phyloP scores from a whole-genome alignment of 371 early-diverging fungal genomes.

The Rhizopus microsporus region DNA sequence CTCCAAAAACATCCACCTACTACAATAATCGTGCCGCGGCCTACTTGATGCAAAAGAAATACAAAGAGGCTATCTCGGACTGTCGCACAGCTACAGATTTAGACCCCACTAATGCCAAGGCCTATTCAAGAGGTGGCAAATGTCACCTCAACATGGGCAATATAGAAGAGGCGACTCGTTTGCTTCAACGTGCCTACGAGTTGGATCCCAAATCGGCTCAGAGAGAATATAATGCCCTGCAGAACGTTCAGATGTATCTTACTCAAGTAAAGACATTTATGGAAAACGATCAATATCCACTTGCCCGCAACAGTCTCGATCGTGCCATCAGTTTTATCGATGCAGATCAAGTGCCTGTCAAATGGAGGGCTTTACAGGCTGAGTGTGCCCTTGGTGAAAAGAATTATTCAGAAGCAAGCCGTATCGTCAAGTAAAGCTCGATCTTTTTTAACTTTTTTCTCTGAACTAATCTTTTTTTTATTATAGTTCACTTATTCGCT shows the following conservation, averaged over 20 bases:
- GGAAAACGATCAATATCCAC: conserved; percentile 56
- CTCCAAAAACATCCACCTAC: conserved; percentile 66
- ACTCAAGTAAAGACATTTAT: conserved; percentile 58
- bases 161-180: conserved; percentile 52
- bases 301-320: conserved; percentile 67
- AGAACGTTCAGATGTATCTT: conserved; percentile 57
- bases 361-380: conserved; percentile 75
- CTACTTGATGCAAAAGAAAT: conserved; percentile 69
- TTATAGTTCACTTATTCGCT: conserved; percentile 54
- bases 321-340: conserved; percentile 65
- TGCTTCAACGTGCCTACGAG: conserved; percentile 44
- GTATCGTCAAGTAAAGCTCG: conserved; percentile 51
- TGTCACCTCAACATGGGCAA: conserved; percentile 71
- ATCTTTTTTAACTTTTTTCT: neutral
- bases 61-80: conserved; percentile 68
- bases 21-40: conserved; percentile 86
- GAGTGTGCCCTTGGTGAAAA: conserved; percentile 71
- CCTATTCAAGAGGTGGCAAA: conserved; percentile 72
- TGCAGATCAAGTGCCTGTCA: conserved; percentile 51
- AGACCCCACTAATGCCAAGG: conserved; percentile 71
- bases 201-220: conserved; percentile 51
- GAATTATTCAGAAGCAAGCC: conserved; percentile 70
- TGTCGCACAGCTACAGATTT: conserved; percentile 65
- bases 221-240: conserved; percentile 51
- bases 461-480: neutral